Evolutionary conservation across 352 stramenopile species (phyloP).

Genomic region (Phytophthora podocarpi): DNA sequence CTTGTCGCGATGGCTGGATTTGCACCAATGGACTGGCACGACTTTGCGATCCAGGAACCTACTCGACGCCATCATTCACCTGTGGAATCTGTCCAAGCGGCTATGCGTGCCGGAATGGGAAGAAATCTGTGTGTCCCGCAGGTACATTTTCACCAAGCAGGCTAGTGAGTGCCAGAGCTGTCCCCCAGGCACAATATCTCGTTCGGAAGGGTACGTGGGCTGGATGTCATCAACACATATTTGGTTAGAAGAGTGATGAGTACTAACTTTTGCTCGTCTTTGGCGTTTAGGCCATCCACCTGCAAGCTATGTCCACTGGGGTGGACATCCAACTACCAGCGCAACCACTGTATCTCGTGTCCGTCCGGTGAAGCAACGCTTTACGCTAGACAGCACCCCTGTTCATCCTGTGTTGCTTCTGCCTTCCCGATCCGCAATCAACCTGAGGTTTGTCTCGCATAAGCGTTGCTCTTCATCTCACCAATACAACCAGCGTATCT

Average conservation of each 20-base stretch:
- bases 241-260: not conserved
- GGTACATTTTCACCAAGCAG: constrained; percentile 50
- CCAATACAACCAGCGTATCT: constrained; percentile 18
- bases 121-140: constrained; percentile 42
- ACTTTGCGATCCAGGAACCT: constrained; percentile 64
- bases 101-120: constrained; percentile 65
- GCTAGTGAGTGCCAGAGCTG: constrained; percentile 61
- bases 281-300: constrained; percentile 32
- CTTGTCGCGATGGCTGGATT: constrained; percentile 67
- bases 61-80: constrained; percentile 37
- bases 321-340: constrained; percentile 59
- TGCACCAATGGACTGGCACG: constrained; percentile 56
- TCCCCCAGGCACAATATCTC: constrained; percentile 61
- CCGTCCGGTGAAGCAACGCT: constrained; percentile 44
- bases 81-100: constrained; percentile 54
- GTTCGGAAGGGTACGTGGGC: constrained; percentile 37
- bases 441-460: constrained; percentile 28
- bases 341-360: constrained; percentile 60
- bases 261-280: constrained; percentile 10
- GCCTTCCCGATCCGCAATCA: constrained; percentile 30
- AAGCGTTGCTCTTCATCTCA: constrained; percentile 2
- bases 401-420: constrained; percentile 46
- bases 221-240: constrained; percentile 1
- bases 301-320: constrained; percentile 50
- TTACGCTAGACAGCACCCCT: constrained; percentile 49